Evolutionary conservation across 495 filamentous ascomycete species (phyloP).

Genomic region (Hyaloscypha finlandica): DNA sequence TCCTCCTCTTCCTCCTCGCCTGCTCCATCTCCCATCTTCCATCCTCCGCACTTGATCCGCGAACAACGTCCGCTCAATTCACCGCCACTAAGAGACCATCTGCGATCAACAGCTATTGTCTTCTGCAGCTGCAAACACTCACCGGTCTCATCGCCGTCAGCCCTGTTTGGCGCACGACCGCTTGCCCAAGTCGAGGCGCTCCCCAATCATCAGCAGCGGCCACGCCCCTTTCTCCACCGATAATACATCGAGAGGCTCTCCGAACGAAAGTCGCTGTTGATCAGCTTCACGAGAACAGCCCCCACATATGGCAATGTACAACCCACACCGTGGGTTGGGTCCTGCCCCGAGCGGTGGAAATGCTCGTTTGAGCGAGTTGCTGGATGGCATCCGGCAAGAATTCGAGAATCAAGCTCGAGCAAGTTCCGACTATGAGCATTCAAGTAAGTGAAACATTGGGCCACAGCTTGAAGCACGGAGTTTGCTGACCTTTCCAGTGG

Average conservation of each 20-base stretch:
- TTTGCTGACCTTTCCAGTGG: conserved; percentile 56
- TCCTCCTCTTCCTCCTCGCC: neutral
- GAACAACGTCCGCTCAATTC: neutral
- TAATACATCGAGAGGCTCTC: neutral
- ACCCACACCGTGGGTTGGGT: conserved; percentile 82
- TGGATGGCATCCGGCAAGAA: conserved; percentile 87
- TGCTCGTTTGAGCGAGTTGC: conserved; percentile 81
- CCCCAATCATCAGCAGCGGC: neutral
- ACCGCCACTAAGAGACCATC: neutral
- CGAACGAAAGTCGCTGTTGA: neutral
- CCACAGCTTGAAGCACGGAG: neutral
- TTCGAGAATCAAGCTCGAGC: conserved; percentile 80
- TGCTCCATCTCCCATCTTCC: neutral
- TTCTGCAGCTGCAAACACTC: neutral
- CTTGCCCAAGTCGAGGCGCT: neutral
- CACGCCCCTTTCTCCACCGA: neutral
- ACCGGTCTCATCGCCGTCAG: neutral
- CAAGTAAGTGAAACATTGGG: conserved; percentile 63
- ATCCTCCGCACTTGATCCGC: neutral
- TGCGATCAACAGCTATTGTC: conserved; percentile 2
- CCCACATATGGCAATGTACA: conserved; percentile 76
- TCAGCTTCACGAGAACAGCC: neutral
- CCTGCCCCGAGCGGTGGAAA: conserved; percentile 60
- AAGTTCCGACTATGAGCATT: conserved; percentile 81
- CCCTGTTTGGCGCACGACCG: neutral